These are phyloP conservation scores for Mycena indigotica DNA, from an alignment of 768 basidiomycete species.

Conservation along the genomic window DNA sequence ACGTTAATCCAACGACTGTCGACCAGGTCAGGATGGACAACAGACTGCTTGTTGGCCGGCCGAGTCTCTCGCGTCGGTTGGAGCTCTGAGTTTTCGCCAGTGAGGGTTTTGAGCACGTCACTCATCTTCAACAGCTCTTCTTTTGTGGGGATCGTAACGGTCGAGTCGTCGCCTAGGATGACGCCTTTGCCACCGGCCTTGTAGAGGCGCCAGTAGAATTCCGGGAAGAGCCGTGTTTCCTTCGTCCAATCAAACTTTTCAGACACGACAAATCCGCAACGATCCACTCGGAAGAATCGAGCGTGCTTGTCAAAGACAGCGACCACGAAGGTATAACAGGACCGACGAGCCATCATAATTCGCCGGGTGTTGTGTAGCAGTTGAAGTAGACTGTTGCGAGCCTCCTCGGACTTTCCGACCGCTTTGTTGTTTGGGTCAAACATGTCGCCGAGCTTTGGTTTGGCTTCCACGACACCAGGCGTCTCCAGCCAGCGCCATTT, in stretches of 20 bases:
- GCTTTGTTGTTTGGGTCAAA: neutral
- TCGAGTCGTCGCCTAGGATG: neutral
- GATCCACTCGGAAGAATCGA: conserved; percentile 12
- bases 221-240: neutral
- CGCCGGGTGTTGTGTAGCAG: conserved; percentile 5
- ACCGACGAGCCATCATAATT: conserved; percentile 3
- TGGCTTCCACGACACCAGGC: no score
- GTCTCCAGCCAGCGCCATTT: no score
- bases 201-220: neutral
- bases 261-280: conserved; percentile 6
- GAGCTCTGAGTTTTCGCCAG: no score
- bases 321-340: conserved; percentile 8
- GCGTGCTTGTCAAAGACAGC: conserved; percentile 1
- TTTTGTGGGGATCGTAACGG: neutral
- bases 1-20: neutral
- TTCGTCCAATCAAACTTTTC: conserved; percentile 10
- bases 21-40: no score
- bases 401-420: neutral
- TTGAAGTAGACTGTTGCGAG: neutral
- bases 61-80: no score
- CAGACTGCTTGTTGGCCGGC: no score
- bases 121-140: neutral
- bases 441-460: neutral
- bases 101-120: neutral
- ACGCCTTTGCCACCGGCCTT: neutral